These are phyloP conservation scores for Scheffersomyces coipomensis DNA, from an alignment of 805 yeast species.

Conservation along the genomic window DNA sequence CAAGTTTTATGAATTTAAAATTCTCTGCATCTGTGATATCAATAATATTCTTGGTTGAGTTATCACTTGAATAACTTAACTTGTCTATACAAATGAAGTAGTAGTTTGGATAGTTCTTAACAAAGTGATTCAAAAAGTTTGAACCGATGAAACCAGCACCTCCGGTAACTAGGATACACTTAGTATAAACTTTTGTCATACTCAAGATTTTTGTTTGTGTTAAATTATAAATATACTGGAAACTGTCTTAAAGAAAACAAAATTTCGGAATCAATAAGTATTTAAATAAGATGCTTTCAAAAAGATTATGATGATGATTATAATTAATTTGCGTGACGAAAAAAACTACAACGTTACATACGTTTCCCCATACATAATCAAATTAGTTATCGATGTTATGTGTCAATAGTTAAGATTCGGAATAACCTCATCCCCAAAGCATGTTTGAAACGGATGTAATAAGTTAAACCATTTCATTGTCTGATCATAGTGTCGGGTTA, in stretches of 20 bases:
- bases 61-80: conserved; percentile 43
- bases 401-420: background rate
- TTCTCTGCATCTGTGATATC: conserved; percentile 11
- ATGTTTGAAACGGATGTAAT: no score
- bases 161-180: conserved; percentile 46
- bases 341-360: background rate
- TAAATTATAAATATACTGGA: no score
- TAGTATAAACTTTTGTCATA: conserved; percentile 8
- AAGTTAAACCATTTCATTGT: no score
- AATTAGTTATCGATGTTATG: background rate
- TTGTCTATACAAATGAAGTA: conserved; percentile 46
- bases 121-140: conserved; percentile 39
- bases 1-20: conserved; percentile 27
- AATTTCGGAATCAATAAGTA: no score
- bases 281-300: no score
- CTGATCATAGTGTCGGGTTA: no score
- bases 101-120: conserved; percentile 22
- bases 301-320: no score
- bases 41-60: conserved; percentile 20
- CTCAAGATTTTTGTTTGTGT: no score
- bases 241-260: no score
- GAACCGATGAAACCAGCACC: conserved; percentile 61
- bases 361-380: background rate
- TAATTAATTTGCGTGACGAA: background rate
- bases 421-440: no score